Evolutionary conservation across 306 rosid species (phyloP).

Genomic region (Begonia fuchsioides): DNA sequence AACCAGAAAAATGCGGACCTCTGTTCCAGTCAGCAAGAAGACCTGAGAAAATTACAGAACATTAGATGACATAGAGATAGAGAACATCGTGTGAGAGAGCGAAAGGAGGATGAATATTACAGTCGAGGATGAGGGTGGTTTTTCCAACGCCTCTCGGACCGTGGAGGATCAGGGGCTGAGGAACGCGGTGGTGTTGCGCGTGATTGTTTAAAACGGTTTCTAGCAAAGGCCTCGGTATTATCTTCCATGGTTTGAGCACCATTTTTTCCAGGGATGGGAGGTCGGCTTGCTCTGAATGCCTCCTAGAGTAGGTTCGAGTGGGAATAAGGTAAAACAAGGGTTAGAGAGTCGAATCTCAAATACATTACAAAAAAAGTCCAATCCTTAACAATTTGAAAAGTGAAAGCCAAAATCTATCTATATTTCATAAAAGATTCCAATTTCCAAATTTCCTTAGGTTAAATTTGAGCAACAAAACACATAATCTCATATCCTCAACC

Average conservation of each 20-base stretch:
- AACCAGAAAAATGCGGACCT: slow-evolving; percentile 82
- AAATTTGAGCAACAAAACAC: no score
- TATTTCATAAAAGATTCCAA: no score
- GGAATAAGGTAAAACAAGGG: slow-evolving; percentile 23
- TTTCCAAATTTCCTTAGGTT: no score
- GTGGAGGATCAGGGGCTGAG: slow-evolving; percentile 66
- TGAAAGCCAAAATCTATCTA: no score
- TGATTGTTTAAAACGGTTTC: slow-evolving; percentile 87
- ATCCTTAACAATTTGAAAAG: no score
- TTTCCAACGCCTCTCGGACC: slow-evolving; percentile 95
- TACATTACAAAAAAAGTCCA: no score
- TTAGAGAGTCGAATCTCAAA: slow-evolving; percentile 11
- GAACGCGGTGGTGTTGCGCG: slow-evolving; percentile 80
- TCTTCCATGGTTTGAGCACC: slow-evolving; percentile 66
- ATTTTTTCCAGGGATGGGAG: slow-evolving; percentile 13
- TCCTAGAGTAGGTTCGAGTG: not conserved
- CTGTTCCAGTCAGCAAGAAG: slow-evolving; percentile 66
- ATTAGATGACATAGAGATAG: not conserved
- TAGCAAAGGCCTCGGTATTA: slow-evolving; percentile 64
- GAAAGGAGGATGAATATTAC: slow-evolving; percentile 14
- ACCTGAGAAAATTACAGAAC: slow-evolving; percentile 21
- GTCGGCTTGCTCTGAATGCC: not conserved
- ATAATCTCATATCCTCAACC: no score
- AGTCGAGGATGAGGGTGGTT: slow-evolving; percentile 78
- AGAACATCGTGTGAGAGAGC: not conserved